These are phyloP conservation scores for Leersia perrieri DNA, from an alignment of 176 grass and related monocot species.

Conservation along the genomic window DNA sequence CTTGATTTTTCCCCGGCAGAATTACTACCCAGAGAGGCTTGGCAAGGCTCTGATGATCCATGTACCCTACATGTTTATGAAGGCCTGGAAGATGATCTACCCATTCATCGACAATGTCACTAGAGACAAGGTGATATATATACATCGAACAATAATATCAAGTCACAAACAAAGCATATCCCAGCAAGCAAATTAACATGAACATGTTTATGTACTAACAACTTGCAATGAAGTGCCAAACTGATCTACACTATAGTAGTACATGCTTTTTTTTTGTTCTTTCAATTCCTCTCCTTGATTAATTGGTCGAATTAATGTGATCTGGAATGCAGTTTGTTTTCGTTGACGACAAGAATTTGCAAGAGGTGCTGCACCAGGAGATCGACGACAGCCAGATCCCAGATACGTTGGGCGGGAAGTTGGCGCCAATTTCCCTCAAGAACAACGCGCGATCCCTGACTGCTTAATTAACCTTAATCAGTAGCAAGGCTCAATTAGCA, in stretches of 20 bases:
- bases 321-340: conserved; percentile 63
- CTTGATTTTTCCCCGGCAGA: conserved; percentile 17
- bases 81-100: conserved; percentile 69
- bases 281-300: not conserved
- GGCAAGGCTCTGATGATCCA: conserved; percentile 62
- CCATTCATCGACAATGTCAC: conserved; percentile 75
- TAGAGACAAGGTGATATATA: conserved; percentile 51
- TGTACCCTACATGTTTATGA: conserved; percentile 82
- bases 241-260: not conserved
- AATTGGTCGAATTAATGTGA: not conserved
- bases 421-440: conserved; percentile 43
- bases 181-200: too few relatives aligned
- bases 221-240: not conserved
- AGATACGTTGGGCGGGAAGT: conserved; percentile 60
- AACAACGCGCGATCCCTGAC: conserved; percentile 2
- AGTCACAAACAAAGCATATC: too few relatives aligned
- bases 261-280: not conserved
- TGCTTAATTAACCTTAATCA: not conserved
- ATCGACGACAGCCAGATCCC: conserved; percentile 75
- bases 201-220: too few relatives aligned
- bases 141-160: not conserved
- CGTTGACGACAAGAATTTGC: conserved; percentile 59
- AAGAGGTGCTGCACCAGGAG: conserved; percentile 56
- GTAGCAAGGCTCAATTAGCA: not conserved
- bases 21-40: conserved; percentile 72